These are phyloP conservation scores for Gentiana dahurica DNA, from an alignment of 257 asterid species.

Conservation along the genomic window DNA sequence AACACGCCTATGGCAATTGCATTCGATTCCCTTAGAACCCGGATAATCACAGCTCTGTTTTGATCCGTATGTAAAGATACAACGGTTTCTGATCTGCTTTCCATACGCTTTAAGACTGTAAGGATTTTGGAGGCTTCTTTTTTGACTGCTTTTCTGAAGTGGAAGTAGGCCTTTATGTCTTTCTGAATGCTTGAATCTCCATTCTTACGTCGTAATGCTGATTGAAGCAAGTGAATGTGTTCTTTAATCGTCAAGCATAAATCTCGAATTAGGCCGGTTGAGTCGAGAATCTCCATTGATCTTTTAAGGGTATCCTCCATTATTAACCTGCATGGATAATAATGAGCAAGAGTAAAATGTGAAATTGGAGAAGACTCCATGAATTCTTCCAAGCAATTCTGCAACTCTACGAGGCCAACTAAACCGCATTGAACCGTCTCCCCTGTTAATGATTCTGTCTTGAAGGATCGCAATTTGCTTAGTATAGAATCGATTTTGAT, in stretches of 20 bases:
- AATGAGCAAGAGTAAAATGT: slow-evolving; percentile 17
- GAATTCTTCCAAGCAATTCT: slow-evolving; percentile 22
- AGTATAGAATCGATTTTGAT: slow-evolving; percentile 33
- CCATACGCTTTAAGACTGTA: slow-evolving; percentile 35
- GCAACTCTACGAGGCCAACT: slow-evolving; percentile 28
- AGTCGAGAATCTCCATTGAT: slow-evolving; percentile 51
- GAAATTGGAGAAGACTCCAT: slow-evolving; percentile 17
- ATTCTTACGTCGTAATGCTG: slow-evolving; percentile 56
- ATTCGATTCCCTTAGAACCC: slow-evolving; percentile 25
- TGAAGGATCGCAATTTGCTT: slow-evolving; percentile 26
- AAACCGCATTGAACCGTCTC: slow-evolving; percentile 26
- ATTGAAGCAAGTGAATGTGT: slow-evolving; percentile 41
- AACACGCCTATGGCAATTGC: slow-evolving; percentile 19
- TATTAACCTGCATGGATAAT: slow-evolving; percentile 19
- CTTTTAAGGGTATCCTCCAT: slow-evolving; percentile 30
- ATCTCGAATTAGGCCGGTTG: slow-evolving; percentile 39
- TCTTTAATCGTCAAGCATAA: slow-evolving; percentile 30
- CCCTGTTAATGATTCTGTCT: slow-evolving; percentile 15
- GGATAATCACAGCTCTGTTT: slow-evolving; percentile 5
- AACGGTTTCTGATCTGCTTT: slow-evolving; percentile 12
- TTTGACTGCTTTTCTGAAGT: slow-evolving; percentile 38
- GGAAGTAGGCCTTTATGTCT: slow-evolving; percentile 24
- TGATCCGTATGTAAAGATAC: slow-evolving; percentile 11
- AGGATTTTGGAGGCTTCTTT: slow-evolving; percentile 36
- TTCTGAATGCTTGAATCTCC: slow-evolving; percentile 23